Conservation (phyloP, 2,329 filamentous ascomycete species). For the Colletotrichum sp. region DNA sequence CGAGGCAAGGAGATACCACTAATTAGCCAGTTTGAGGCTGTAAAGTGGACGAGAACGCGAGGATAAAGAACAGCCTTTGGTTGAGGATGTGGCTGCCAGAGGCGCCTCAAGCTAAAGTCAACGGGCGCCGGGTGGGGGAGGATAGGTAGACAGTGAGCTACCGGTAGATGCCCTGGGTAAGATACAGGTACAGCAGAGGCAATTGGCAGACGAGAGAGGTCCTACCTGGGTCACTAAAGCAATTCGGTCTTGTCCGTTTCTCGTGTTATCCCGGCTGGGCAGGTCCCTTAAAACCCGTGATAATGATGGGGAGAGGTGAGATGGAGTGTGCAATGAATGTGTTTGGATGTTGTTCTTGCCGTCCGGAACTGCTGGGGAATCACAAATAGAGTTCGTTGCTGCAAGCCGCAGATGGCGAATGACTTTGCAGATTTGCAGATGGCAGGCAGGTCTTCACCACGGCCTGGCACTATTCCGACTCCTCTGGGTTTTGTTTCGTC, state of each 20-base stretch:
- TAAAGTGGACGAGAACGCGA: not conserved
- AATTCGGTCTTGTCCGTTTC: not conserved
- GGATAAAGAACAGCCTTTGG: not conserved
- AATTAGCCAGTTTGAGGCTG: not conserved
- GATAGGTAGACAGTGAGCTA: not conserved
- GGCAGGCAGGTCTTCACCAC: not conserved
- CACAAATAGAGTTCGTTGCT: not conserved
- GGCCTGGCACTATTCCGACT: not conserved
- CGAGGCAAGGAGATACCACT: not conserved
- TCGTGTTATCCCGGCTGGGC: not conserved
- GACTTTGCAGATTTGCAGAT: not conserved
- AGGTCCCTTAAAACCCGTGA: not conserved
- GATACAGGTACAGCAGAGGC: not conserved
- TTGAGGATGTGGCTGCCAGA: not conserved
- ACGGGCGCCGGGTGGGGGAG: not conserved
- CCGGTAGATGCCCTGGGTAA: not conserved
- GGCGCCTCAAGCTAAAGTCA: not conserved
- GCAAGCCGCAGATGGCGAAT: constrained; percentile 6
- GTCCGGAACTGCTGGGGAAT: not conserved
- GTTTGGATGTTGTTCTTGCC: not conserved
- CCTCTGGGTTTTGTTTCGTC: not conserved
- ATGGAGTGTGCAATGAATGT: not conserved
- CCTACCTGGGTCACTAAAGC: not conserved
- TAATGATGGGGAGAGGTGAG: not conserved
- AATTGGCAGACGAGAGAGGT: not conserved